Evolutionary conservation across 176 grass and related monocot species (phyloP), one percentile per base, ranked within the genome.

Genomic region (Rhipidocladum racemiflorum): DNA sequence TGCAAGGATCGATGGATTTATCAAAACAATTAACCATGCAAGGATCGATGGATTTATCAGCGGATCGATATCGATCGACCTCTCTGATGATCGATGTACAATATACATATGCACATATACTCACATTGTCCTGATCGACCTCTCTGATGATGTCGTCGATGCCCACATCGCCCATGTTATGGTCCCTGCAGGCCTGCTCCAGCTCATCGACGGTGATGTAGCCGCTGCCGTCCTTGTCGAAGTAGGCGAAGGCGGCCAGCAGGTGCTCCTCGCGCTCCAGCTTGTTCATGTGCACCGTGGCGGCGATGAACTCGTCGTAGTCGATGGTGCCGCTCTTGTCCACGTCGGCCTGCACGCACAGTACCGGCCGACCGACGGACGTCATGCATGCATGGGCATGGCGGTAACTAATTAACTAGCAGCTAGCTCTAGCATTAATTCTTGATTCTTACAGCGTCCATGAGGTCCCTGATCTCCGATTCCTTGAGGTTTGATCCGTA

Each of bases 141-240:
- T 94, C 89, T 34, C 35, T 50, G 72, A 94, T 94, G 68, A 94
- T 89, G 35, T 94, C 89, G 2, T 94, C 89, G 2, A 94, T 84
- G 1, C 87, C 72, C 7, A 89, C 92, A 51, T 94, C 92, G 1
- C 72, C 82, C 75, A 94, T 89, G 84, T 91, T 94, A 71, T 94
- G 92, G 0, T 94, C 89, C 30, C 87, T 86, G 48, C 92, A 94
- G n/a, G 92, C 92, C 28, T 89, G 89, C 89, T 94, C 89, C 14
- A 94, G 92, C 68, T 94, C 92, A 21, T 94, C 92, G 12, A 94
- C 86, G 24, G 92, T 94, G 51, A 97, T 97, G 83, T 87, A 97
- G 0, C 86, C 85, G 75, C 90, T 97, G 80, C 69, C 81, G 54
- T 97, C 90, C 90, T 91, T 94, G 81, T 97, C 95, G 66, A 97